These are phyloP conservation scores for Knoxia roxburghii DNA, from an alignment of 257 asterid genomes.

Conservation along the genomic window DNA sequence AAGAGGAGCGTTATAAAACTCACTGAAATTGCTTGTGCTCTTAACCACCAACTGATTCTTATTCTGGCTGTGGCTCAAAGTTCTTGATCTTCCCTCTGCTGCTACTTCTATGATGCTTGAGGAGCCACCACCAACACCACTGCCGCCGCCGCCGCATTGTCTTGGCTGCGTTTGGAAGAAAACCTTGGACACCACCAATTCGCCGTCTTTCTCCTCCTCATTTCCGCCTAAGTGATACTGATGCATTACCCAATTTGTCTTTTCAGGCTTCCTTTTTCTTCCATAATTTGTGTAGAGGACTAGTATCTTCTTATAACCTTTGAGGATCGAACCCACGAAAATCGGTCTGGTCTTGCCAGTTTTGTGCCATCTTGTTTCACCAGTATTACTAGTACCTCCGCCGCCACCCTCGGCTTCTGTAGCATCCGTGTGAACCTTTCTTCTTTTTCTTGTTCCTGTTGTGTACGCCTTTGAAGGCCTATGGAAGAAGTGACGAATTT, in stretches of 20 bases:
- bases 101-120: conserved; percentile 31
- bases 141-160: conserved; percentile 58
- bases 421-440: conserved; percentile 81
- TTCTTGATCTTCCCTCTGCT: conserved; percentile 13
- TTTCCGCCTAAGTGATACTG: conserved; percentile 79
- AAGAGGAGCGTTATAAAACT: conserved; percentile 31
- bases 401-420: conserved; percentile 21
- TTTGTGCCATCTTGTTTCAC: conserved; percentile 94
- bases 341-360: conserved; percentile 83
- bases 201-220: conserved; percentile 90
- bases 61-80: conserved; percentile 3
- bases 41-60: background rate
- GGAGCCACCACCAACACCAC: no score
- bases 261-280: conserved; percentile 77
- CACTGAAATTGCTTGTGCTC: conserved; percentile 30
- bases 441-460: conserved; percentile 80
- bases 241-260: conserved; percentile 95
- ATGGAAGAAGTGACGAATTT: conserved; percentile 91
- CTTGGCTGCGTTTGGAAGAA: conserved; percentile 95
- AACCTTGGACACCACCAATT: conserved; percentile 81
- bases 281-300: conserved; percentile 93
- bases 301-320: conserved; percentile 78
- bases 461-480: conserved; percentile 93
- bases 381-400: no score
- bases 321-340: conserved; percentile 27